Base-by-base conservation (phyloP, 164 flowering plant genomes). In the Vitis cinerea region DNA sequence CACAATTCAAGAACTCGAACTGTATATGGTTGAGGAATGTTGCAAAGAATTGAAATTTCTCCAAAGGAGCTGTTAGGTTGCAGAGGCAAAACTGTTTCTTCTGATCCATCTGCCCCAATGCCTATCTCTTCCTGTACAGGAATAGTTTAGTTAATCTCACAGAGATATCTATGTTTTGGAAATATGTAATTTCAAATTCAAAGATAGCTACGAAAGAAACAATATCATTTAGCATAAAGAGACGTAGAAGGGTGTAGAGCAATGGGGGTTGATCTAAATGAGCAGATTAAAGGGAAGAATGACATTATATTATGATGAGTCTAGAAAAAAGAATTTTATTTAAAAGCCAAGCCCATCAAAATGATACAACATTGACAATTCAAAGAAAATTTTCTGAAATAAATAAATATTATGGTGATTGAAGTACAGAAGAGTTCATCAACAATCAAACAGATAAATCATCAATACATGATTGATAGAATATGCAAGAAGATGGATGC, bases 21-120 rank as follows among this genome's bases (percentile, higher is more conserved):
- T 8, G 93, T 89, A 63, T 83, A 87, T 48, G 97, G 97, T 71
- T 92, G 97, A 65, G 99, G 89, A 70, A 87, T 87, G 85, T 92
- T 94, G 85, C 95, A 92, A 53, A 94, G 89, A 65, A 92, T 81
- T 12, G 97, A 90, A 64, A 90, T 79, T 71, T 87, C 92, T 29
- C 99, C 99, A 69, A 92, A 84, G 31, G 87, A 82, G 75, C 81
- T 84, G 68, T 85, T 50, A 50, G 87, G 84, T 65, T 81, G 65
- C 50, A 94, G 74, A 70, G 47, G 61, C n/a, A 82, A 69, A 59
- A 85, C 73, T 11, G 82, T 77, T 63, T 84, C 88, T 75, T 90
- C 90, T 68, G 80, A 69, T 69, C 87, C 97, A 84, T 89, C 91
- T 68, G 80, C 86, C 12, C 79, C 82, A 19, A 77, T 80, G 50